Conservation (phyloP, 2,329 filamentous ascomycete genomes). For the Fusarium verticillioides region DNA sequence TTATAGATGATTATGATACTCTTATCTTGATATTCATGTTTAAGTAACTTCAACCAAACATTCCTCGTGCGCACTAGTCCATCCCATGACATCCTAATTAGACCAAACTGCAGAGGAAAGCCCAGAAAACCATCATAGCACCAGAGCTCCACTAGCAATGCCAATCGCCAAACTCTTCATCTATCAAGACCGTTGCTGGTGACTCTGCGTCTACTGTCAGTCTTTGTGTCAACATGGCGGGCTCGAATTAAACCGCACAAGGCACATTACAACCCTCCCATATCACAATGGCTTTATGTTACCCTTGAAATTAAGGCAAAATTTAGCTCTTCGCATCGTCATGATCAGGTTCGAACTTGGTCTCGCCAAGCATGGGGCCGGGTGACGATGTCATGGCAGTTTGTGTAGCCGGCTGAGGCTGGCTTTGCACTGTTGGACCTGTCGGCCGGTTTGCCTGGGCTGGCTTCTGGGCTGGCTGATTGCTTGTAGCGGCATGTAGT, state of each 20-base stretch:
- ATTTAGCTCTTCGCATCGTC: slow-evolving; percentile 54
- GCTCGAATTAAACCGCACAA: slow-evolving; percentile 26
- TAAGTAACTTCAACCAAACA: slow-evolving; percentile 6
- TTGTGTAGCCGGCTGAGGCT: slow-evolving; percentile 65
- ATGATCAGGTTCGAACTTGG: slow-evolving; percentile 75
- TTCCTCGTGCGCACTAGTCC: slow-evolving; percentile 5
- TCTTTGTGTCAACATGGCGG: slow-evolving; percentile 2
- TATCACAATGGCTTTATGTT: neutral
- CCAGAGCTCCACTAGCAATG: slow-evolving; percentile 33
- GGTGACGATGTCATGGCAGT: slow-evolving; percentile 68
- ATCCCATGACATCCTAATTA: neutral
- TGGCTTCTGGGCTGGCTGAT: slow-evolving; percentile 48
- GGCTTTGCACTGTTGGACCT: slow-evolving; percentile 67
- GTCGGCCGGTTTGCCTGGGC: slow-evolving; percentile 54
- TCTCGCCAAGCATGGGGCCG: slow-evolving; percentile 72
- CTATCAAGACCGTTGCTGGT: slow-evolving; percentile 31
- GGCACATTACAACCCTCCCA: slow-evolving; percentile 10
- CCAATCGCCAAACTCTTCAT: slow-evolving; percentile 12
- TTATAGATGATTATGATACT: neutral
- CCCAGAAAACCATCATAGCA: slow-evolving; percentile 27
- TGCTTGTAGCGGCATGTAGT: slow-evolving; percentile 81
- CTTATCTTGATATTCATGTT: slow-evolving; percentile 16
- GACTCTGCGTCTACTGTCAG: slow-evolving; percentile 6
- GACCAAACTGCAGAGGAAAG: slow-evolving; percentile 16
- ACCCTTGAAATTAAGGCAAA: neutral